A percentile compares a stretch with the other conserved stretches of the same genome.
phyloP scores from a whole-genome alignment of 768 basidiomycete genomes.

The Melanogaster broomeanus region DNA sequence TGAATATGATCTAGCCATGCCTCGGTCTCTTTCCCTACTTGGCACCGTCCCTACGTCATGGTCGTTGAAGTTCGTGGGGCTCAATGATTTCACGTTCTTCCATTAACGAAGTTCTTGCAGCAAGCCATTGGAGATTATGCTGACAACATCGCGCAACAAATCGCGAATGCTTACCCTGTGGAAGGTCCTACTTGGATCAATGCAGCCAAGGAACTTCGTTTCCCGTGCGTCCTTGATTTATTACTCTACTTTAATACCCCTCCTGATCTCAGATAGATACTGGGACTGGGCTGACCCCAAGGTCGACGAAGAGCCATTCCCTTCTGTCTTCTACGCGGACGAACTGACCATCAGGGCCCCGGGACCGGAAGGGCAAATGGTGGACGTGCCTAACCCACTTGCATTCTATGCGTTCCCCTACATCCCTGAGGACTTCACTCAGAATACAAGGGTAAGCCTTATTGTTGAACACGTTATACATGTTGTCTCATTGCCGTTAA shows the following conservation, averaged over 20 bases:
- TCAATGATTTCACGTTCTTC: background rate
- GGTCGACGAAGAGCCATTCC: constrained; percentile 17
- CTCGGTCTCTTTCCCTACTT: constrained; percentile 20
- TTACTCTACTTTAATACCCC: background rate
- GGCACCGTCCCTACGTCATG: constrained; percentile 31
- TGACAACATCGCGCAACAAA: constrained; percentile 22
- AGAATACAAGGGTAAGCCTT: constrained; percentile 9
- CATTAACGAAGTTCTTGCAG: background rate
- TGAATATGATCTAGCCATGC: constrained; percentile 16
- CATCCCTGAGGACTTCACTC: constrained; percentile 22
- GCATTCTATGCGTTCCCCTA: constrained; percentile 11
- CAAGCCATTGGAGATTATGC: constrained; percentile 20
- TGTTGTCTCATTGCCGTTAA: background rate
- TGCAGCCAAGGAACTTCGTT: constrained; percentile 25
- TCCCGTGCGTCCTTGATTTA: constrained; percentile 24
- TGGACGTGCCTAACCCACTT: constrained; percentile 21
- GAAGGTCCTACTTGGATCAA: constrained; percentile 20
- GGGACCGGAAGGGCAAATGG: constrained; percentile 3
- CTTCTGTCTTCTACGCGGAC: constrained; percentile 18
- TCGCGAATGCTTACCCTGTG: constrained; percentile 17
- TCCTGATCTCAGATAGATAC: constrained; percentile 14
- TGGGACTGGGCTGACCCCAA: constrained; percentile 31
- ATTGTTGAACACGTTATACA: background rate
- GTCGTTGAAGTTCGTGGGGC: constrained; percentile 19
- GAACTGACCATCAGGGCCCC: constrained; percentile 7